Base-by-base conservation (phyloP, 2,329 filamentous ascomycete species). In the Monosporascus sp. region DNA sequence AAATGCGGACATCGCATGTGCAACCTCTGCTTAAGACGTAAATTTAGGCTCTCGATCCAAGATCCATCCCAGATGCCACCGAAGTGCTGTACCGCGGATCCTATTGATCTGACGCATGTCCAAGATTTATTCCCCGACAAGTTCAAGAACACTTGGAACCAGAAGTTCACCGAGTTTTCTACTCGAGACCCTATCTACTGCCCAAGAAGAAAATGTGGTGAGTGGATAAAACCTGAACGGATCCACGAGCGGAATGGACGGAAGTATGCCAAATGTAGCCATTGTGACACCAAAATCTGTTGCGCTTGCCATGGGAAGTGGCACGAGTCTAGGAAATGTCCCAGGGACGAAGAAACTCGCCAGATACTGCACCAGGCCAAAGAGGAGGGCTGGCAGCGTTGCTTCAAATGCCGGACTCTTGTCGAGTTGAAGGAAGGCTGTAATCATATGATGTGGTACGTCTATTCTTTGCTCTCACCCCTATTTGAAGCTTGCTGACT, bases 401-500 rank as follows among this genome's bases (percentile, higher is more conserved):
- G 90, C 68, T 85, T 84, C 65, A 84, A 77, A 57, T 96, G 91
- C 71, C 82, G 80, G 57, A 76, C 81, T 39, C 78, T 89, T 74
- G 87, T 95, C 45, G 88, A 95, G 68, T 73, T 90, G 48, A 86
- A 86, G 60, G 88, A 93, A 68, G 90, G 90, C 45, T 91, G 88
- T 70, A 92, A 93, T 70, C 90, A 93, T 67, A 93, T 95, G 83
- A 90, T 84, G 27, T 96, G 90, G 86, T 89, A 75, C 71, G 82
- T 72, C 41, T 25, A 7, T n/a, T 15, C 46, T 46, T 48, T 4
- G 53, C 36, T 36, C 51, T 48, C 15, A 47, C 38, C 24, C 27
- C 18, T 38, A 38, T 50, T 17, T 51, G 42, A 53, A 46, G n/a
- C 20, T 53, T 53, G 45, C 59, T 58, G 55, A 74, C 55, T 31